Percentiles rank a stretch among this genome's conserved stretches.
phyloP scores from a whole-genome alignment of 1,139 yeast species.

The Diutina siamensis region DNA sequence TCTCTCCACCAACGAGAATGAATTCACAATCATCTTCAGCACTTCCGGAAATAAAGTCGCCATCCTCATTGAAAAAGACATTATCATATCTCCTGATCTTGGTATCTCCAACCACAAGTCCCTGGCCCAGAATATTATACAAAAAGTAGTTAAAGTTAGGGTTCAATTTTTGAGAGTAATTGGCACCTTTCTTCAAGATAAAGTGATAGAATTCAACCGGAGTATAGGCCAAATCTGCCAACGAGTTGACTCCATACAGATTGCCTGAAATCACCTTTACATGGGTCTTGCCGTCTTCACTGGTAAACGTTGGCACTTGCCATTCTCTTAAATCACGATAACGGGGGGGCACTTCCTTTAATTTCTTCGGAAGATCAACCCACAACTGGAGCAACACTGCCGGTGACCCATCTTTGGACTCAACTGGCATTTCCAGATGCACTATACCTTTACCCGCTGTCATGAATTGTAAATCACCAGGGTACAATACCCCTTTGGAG shows the following conservation, averaged over 20 bases:
- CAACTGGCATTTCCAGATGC: slow-evolving; percentile 77
- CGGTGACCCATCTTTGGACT: slow-evolving; percentile 40
- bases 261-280: slow-evolving; percentile 73
- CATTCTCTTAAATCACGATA: slow-evolving; percentile 65
- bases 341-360: slow-evolving; percentile 63
- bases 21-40: slow-evolving; percentile 29
- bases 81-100: slow-evolving; percentile 32
- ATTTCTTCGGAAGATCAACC: slow-evolving; percentile 74
- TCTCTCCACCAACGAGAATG: slow-evolving; percentile 67
- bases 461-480: slow-evolving; percentile 91
- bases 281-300: slow-evolving; percentile 54
- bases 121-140: slow-evolving; percentile 54
- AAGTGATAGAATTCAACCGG: slow-evolving; percentile 72
- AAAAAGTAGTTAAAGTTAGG: slow-evolving; percentile 59
- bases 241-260: slow-evolving; percentile 63
- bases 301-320: slow-evolving; percentile 56
- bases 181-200: slow-evolving; percentile 57
- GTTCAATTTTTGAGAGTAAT: slow-evolving; percentile 51
- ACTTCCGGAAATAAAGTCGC: slow-evolving; percentile 35
- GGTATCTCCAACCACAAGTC: slow-evolving; percentile 31
- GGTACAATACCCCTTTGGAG: slow-evolving; percentile 58
- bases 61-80: slow-evolving; percentile 57
- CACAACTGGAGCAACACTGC: slow-evolving; percentile 77
- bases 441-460: slow-evolving; percentile 88
- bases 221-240: slow-evolving; percentile 74